phyloP scores from a whole-genome alignment of 495 filamentous ascomycete genomes.

The Penicillium steckii region DNA sequence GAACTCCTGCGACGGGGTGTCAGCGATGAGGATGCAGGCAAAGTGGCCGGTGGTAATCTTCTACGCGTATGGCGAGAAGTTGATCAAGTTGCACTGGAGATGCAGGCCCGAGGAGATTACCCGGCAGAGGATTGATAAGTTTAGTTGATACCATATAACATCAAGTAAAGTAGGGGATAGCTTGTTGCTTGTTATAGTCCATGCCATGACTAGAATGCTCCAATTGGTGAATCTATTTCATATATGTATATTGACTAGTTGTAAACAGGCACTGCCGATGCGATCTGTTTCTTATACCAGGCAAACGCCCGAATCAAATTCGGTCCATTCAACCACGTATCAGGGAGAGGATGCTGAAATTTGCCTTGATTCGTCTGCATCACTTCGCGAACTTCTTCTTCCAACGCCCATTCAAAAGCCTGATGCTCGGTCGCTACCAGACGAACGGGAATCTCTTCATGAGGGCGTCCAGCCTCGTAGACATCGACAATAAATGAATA shows the following conservation, averaged over 20 bases:
- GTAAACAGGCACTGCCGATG: background rate
- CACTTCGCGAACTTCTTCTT: conserved; percentile 33
- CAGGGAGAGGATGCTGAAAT: conserved; percentile 9
- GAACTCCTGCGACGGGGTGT: conserved; percentile 68
- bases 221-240: background rate
- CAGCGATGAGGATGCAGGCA: conserved; percentile 62
- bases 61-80: conserved; percentile 75
- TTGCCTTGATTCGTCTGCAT: conserved; percentile 1
- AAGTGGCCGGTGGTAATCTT: conserved; percentile 71
- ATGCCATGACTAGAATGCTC: too few relatives aligned
- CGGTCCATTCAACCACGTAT: conserved; percentile 4
- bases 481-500: conserved; percentile 42
- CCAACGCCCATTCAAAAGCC: conserved; percentile 42
- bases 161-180: too few relatives aligned
- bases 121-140: conserved; percentile 58
- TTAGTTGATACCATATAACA: too few relatives aligned
- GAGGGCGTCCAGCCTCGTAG: conserved; percentile 18
- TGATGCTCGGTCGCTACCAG: conserved; percentile 46
- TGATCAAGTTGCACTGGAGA: conserved; percentile 60
- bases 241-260: background rate
- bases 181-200: too few relatives aligned
- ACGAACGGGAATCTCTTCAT: conserved; percentile 30
- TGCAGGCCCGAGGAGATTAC: conserved; percentile 58
- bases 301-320: conserved; percentile 22
- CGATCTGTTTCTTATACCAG: background rate